phyloP scores from a whole-genome alignment of 139 green algal species.

The Chlamydomonas schloesseri region DNA sequence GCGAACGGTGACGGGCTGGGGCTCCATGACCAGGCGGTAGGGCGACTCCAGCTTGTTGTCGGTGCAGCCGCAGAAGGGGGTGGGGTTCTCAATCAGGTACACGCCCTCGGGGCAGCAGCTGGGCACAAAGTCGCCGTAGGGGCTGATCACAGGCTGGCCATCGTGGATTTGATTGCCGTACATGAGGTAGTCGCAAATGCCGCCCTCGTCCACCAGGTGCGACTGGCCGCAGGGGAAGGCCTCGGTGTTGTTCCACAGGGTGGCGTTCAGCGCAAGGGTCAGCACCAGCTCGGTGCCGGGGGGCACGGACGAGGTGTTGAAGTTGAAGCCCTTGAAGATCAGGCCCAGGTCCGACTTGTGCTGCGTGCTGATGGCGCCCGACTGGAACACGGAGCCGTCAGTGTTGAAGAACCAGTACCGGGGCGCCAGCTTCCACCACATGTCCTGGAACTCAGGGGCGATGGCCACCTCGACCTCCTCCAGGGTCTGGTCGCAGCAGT shows the following conservation, averaged over 20 bases:
- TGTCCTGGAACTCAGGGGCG: neutral
- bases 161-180: conserved; percentile 43
- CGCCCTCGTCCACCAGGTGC: conserved; percentile 19
- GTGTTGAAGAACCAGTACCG: conserved; percentile 44
- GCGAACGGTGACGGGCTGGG: neutral
- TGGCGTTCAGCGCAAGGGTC: conserved; percentile 41
- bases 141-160: neutral
- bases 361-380: conserved; percentile 37
- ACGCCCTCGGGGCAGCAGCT: conserved; percentile 58
- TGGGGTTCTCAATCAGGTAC: conserved; percentile 29
- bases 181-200: conserved; percentile 58
- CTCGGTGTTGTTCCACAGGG: conserved; percentile 38
- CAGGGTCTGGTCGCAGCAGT: conserved; percentile 57
- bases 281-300: conserved; percentile 41
- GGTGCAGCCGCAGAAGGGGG: conserved; percentile 43
- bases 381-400: conserved; percentile 36
- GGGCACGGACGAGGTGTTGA: conserved; percentile 17
- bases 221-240: conserved; percentile 56
- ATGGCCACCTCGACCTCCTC: conserved; percentile 46
- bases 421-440: conserved; percentile 25
- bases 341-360: conserved; percentile 40
- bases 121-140: neutral
- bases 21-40: conserved; percentile 44
- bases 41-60: conserved; percentile 58
- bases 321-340: conserved; percentile 32